Evolutionary conservation across 2,329 filamentous ascomycete species (phyloP), one percentile per base, ranked within the genome.

Genomic region (Neonectria neomacrospora): DNA sequence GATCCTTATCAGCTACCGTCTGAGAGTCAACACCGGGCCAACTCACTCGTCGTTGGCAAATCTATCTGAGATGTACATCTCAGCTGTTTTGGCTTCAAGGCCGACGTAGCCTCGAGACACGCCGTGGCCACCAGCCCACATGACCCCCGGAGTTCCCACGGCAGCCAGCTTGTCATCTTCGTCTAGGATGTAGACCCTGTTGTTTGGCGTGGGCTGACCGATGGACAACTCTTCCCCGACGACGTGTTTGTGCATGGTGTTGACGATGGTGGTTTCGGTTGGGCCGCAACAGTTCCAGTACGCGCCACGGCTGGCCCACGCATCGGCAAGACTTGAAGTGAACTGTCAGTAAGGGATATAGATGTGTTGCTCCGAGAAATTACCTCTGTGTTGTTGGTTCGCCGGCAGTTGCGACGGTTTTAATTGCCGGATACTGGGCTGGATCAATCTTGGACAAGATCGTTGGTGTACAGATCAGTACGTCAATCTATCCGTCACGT

Each of bases 211-310:
- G 0, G 86, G 86, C 32, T 72, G 78, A 5, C 86, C 86, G 63
- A 88, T 88, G 0, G 85, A 83, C 3, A 88, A 71, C 2, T 76
- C 74, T 37, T 77, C 73, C 2, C 84, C 84, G 0, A 78, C 76
- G 18, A 76, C 70, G 68, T 88, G 85, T 41, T 77, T 77, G 56
- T 85, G 81, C 74, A 85, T 84, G 5, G 86, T 86, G 73, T 88
- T 88, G 56, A 88, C 80, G 54, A 88, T 86, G 1, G 84, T 88
- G 14, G 85, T 84, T 71, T 89, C 86, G 0, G 86, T 88, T 1
- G 86, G 86, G 2, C 86, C 86, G 68, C 86, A 88, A 67, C 84
- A 83, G 74, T 88, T 88, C 79, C 78, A 85, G 70, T 85, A 85
- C 8, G 76, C 80, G 26, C 77, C 79, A 56, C 81, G 74, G 3